phyloP scores from a whole-genome alignment of 176 grass and related monocot species.

The Eleusine indica region DNA sequence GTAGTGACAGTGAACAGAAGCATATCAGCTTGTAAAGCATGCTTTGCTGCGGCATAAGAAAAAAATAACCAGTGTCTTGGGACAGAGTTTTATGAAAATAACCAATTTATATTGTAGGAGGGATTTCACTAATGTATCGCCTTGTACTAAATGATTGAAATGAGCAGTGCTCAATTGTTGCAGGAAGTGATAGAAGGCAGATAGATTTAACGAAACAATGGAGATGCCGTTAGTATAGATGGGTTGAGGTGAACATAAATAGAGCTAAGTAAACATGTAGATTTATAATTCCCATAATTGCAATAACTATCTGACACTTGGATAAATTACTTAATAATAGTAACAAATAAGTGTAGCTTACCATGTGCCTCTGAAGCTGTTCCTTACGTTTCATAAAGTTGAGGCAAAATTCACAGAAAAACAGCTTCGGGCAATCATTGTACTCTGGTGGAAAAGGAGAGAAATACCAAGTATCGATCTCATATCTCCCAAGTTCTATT shows the following conservation, averaged over 20 bases:
- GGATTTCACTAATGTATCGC: slow-evolving; percentile 1
- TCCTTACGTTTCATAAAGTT: slow-evolving; percentile 99
- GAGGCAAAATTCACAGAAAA: slow-evolving; percentile 98
- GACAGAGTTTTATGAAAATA: not conserved
- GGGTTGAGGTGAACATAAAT: not conserved
- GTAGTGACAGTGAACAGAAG: not conserved
- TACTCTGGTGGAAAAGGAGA: slow-evolving; percentile 98
- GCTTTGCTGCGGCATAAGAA: not conserved
- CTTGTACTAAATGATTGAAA: slow-evolving; percentile 19
- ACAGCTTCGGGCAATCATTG: slow-evolving; percentile 89
- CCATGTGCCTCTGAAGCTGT: slow-evolving; percentile 99
- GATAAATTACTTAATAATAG: not conserved
- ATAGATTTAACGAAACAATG: not conserved
- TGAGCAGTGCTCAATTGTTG: not conserved
- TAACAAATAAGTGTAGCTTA: slow-evolving; percentile 48
- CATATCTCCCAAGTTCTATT: slow-evolving; percentile 97
- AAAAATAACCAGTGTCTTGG: not conserved
- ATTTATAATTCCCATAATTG: slow-evolving; percentile 19
- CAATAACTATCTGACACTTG: slow-evolving; percentile 6
- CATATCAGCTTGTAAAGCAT: slow-evolving; percentile 3
- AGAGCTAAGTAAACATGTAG: not conserved
- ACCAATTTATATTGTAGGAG: not conserved
- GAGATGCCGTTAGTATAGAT: not conserved
- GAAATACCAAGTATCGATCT: slow-evolving; percentile 99
- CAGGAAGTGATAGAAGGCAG: not conserved